Evolutionary conservation across 176 grass and related monocot species (phyloP), one percentile per base, ranked within the genome.

Genomic region (Carex parvula): DNA sequence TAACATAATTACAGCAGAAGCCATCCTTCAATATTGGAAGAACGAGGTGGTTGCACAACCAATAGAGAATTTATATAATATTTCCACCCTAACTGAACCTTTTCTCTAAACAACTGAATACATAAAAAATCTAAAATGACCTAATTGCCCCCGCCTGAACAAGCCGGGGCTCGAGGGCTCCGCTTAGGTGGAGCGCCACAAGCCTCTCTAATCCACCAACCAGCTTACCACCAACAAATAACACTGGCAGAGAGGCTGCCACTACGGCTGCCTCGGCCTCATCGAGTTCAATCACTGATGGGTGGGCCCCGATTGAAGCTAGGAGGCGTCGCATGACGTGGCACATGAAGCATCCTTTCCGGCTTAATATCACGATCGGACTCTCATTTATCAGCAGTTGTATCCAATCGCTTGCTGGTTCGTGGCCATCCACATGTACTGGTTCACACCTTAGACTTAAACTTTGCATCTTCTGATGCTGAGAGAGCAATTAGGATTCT

Each of bases 301-400:
- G 83, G 52, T 89, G 83, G 17, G 60, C 87, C 37, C 77, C 67
- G 6, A 89, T 64, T 62, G 83, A 69, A 24, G 76, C 65, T 17
- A 89, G 83, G n/a, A 89, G 83, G 61, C 29, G 65, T n/a, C 79
- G 52, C 83, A 89, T 89, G 3, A 85, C 87, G 57, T 89, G 77
- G 83, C 75, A 64, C 76, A 89, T 89, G 83, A 69, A 85, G 77
- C 87, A 89, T 18, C 76, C 87, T 17, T 64, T 84, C 24, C 83
- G 82, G 55, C 87, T 80, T 53, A 89, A 62, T 57, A 89, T 73
- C 14, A 89, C 37, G 77, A 89, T 80, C 41, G 87, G 87, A 29
- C 66, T 89, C 57, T 89, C 87, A 21, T 61, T 56, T 66, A 89
- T 76, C 41, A 89, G 53, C 77, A 79, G 57, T 63, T 60, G 54